Evolutionary conservation across 768 basidiomycete genomes (phyloP).

Genomic region (Tricholoma sp.): DNA sequence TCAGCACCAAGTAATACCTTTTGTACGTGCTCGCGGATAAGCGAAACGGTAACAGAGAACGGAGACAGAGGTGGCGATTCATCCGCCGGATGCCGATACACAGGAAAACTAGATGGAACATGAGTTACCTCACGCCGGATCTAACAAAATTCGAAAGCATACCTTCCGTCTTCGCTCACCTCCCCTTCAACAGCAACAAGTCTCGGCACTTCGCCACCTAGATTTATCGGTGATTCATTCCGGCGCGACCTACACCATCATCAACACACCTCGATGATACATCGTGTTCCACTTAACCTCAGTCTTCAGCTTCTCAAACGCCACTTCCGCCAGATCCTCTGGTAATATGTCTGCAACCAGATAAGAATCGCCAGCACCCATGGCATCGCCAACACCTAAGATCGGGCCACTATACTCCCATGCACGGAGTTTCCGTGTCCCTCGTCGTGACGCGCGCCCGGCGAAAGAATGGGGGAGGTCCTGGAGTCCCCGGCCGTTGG

Average conservation of each 20-base stretch:
- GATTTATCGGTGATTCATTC: not conserved
- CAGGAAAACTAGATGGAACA: slow-evolving; percentile 47
- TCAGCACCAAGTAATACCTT: slow-evolving; percentile 19
- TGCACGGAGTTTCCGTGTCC: not conserved
- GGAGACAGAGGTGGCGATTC: slow-evolving; percentile 62
- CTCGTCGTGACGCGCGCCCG: not conserved
- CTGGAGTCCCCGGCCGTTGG: not conserved
- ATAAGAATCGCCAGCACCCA: slow-evolving; percentile 67
- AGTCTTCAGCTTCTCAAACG: slow-evolving; percentile 51
- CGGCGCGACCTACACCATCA: not conserved
- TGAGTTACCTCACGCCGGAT: not conserved
- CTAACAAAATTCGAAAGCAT: not conserved
- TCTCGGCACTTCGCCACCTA: slow-evolving; percentile 72
- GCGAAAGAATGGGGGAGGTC: not conserved
- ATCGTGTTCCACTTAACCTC: slow-evolving; percentile 75
- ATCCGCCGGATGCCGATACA: slow-evolving; percentile 82
- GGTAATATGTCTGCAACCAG: slow-evolving; percentile 59
- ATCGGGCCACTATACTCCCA: slow-evolving; percentile 2
- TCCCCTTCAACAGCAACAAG: slow-evolving; percentile 59
- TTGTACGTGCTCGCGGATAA: slow-evolving; percentile 62
- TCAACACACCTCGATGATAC: slow-evolving; percentile 58
- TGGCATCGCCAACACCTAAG: slow-evolving; percentile 12
- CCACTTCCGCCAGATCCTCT: slow-evolving; percentile 44
- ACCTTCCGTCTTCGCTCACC: slow-evolving; percentile 41
- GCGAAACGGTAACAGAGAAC: slow-evolving; percentile 65